Percentiles rank a stretch among this genome's conserved stretches.
phyloP scores from a whole-genome alignment of 78 protist genomes.

The Cavenderia fasciculata region DNA sequence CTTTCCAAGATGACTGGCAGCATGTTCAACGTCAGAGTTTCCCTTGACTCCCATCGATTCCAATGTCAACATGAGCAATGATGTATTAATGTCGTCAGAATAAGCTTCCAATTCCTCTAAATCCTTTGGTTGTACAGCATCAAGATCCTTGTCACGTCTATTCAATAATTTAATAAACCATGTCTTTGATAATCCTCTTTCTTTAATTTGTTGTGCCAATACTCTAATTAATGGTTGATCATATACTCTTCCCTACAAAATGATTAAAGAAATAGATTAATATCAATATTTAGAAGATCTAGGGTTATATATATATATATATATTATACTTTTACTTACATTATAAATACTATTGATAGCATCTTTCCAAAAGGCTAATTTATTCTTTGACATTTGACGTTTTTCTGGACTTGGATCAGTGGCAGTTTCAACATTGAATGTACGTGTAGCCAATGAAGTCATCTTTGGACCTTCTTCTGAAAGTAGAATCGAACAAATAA shows the following conservation, averaged over 20 bases:
- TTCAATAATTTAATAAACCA: constrained; percentile 66
- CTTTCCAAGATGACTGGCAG: constrained; percentile 61
- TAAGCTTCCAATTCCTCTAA: constrained; percentile 62
- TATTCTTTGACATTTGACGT: constrained; percentile 34
- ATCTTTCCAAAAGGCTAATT: constrained; percentile 67
- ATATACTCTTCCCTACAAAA: constrained; percentile 57
- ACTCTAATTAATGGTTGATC: constrained; percentile 77
- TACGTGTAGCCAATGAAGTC: constrained; percentile 44
- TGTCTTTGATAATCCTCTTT: constrained; percentile 58
- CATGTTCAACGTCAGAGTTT: constrained; percentile 43
- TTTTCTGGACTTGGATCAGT: constrained; percentile 15
- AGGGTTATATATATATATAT: neutral
- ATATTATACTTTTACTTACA: too few relatives aligned
- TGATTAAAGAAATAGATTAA: neutral
- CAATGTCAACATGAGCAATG: constrained; percentile 27
- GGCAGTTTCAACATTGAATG: constrained; percentile 69
- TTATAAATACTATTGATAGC: constrained; percentile 71
- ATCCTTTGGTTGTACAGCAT: constrained; percentile 22
- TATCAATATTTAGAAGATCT: neutral
- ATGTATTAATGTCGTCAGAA: constrained; percentile 52
- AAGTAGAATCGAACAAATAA: constrained; percentile 33
- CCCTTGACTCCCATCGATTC: constrained; percentile 41
- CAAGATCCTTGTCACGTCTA: constrained; percentile 51
- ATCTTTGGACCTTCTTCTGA: constrained; percentile 28
- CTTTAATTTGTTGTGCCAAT: constrained; percentile 65